A percentile compares a stretch with the other conserved stretches of the same genome.
Conservation (phyloP, 495 filamentous ascomycete genomes). For the Parmelia sp. region DNA sequence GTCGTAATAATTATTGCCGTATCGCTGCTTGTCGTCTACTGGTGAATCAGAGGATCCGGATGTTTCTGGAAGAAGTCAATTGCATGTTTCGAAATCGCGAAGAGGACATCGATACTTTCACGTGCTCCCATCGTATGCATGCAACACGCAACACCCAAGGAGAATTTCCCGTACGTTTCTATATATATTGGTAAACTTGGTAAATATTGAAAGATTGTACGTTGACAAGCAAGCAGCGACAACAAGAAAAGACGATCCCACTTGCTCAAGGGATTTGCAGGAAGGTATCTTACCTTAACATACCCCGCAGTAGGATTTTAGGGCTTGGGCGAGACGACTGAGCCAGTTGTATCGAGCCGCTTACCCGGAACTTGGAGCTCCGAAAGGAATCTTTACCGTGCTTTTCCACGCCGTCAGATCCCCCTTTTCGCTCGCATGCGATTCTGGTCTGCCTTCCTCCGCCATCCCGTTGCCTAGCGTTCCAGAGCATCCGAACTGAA, state of each 20-base stretch:
- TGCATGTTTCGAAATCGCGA: not conserved
- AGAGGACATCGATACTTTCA: slow-evolving; percentile 4
- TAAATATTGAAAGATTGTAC: not conserved
- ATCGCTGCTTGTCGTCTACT: slow-evolving; percentile 9
- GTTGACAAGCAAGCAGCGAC: not conserved
- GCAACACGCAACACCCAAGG: not conserved
- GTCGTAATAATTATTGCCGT: slow-evolving; percentile 29
- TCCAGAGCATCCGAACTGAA: not conserved
- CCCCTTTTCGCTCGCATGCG: not conserved
- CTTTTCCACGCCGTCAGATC: not conserved
- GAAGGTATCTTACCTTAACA: not conserved
- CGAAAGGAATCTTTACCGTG: too few species aligned
- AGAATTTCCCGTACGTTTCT: not conserved
- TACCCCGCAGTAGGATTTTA: slow-evolving; percentile 10
- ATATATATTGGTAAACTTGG: too few species aligned
- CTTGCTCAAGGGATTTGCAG: too few species aligned
- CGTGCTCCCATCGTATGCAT: not conserved
- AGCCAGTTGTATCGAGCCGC: not conserved
- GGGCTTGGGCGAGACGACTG: too few species aligned
- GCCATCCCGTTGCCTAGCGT: not conserved
- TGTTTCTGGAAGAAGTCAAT: slow-evolving; percentile 13
- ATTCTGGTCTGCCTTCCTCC: too few species aligned
- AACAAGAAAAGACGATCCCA: not conserved
- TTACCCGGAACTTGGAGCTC: too few species aligned
- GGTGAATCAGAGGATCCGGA: slow-evolving; percentile 18